Percentiles rank a stretch among this genome's conserved stretches.
Conservation (phyloP, 345 rosid species). For the Aurinia saxatilis region DNA sequence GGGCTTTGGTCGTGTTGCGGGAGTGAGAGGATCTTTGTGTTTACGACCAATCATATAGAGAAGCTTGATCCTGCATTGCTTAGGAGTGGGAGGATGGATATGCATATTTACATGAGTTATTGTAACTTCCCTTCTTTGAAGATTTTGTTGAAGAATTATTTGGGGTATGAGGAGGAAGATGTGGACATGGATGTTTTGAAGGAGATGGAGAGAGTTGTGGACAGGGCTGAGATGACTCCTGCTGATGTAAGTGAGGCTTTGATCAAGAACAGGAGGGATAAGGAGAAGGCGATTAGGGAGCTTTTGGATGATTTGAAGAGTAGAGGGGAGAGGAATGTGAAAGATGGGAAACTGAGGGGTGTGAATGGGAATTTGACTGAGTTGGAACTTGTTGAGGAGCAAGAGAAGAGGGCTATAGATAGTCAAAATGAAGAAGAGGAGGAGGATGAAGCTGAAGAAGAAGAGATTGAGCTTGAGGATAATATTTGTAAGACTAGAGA, state of each 20-base stretch:
- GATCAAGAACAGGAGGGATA: slow-evolving; percentile 61
- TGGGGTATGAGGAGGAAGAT: slow-evolving; percentile 40
- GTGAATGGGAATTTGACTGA: slow-evolving; percentile 23
- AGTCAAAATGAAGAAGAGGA: slow-evolving; percentile 38
- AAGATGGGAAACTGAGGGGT: slow-evolving; percentile 27
- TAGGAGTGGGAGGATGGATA: slow-evolving; percentile 93
- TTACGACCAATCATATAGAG: slow-evolving; percentile 88
- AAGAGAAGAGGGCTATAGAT: slow-evolving; percentile 84
- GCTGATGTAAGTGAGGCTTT: slow-evolving; percentile 85
- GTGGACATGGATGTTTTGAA: slow-evolving; percentile 25
- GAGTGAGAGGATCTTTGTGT: slow-evolving; percentile 90
- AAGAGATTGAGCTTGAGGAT: slow-evolving; percentile 30
- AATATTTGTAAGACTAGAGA: slow-evolving; percentile 30
- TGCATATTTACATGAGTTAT: slow-evolving; percentile 83
- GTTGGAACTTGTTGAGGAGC: slow-evolving; percentile 47
- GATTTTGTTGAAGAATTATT: slow-evolving; percentile 63
- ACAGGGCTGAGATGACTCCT: slow-evolving; percentile 78
- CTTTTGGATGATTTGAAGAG: slow-evolving; percentile 42
- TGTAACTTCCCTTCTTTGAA: slow-evolving; percentile 64
- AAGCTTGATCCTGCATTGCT: slow-evolving; percentile 90
- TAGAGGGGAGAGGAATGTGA: slow-evolving; percentile 39
- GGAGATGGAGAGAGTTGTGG: slow-evolving; percentile 44
- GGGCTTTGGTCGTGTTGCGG: slow-evolving; percentile 99
- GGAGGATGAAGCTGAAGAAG: slow-evolving; percentile 27
- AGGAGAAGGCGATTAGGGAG: slow-evolving; percentile 51